Evolutionary conservation across 768 basidiomycete genomes (phyloP), one percentile per base, ranked within the genome.

Genomic region (Tephrocybe rancida): DNA sequence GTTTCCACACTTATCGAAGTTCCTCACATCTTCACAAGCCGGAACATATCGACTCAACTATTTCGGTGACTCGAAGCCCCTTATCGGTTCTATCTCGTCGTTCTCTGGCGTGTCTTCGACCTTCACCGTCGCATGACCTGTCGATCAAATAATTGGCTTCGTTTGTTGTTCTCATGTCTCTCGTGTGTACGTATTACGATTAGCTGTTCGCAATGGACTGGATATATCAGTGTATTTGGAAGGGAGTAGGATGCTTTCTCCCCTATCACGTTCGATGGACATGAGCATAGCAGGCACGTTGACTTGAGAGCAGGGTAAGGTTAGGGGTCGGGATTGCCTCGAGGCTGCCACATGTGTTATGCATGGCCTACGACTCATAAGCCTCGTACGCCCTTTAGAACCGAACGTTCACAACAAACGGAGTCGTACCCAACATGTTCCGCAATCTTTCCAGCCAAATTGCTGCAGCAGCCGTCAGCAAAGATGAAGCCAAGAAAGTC

Each of bases 1-100:
- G 29, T 11, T 18, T 32, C 27, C 38, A 34, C 14, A 37, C 10
- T n/a, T 34, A 6, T 21, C 38, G 47, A 46, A 48, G 56, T 24
- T 32, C 21, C 47, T 37, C 37, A 43, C 18, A 14, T 35, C n/a
- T 50, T 37, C 57, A 26, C 61, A 85, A n/a, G 88, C 81, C 25
- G 89, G 90, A 26, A 83, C 78, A 4, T 92, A 91, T 69, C 86
- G 86, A 24, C 67, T 92, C 25, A 70, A 66, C 44, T 92, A 92
- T 67, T 84, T 81, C 56, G 90, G 89, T 8, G 88, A 92, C 66
- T 82, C 83, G n/a, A 92, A 91, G 71, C 75, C 83, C 1, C 65
- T 87, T 41, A 70, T 84, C 44, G 88, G 90, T 6, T 69, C 75
- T 25, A 85, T 90, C 54, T 75, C 74, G 11, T 62, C 86, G 1